A percentile compares a stretch with the other conserved stretches of the same genome.
These are phyloP conservation scores for Arabidopsis suecica DNA, from an alignment of 345 rosid genomes.

Conservation along the genomic window DNA sequence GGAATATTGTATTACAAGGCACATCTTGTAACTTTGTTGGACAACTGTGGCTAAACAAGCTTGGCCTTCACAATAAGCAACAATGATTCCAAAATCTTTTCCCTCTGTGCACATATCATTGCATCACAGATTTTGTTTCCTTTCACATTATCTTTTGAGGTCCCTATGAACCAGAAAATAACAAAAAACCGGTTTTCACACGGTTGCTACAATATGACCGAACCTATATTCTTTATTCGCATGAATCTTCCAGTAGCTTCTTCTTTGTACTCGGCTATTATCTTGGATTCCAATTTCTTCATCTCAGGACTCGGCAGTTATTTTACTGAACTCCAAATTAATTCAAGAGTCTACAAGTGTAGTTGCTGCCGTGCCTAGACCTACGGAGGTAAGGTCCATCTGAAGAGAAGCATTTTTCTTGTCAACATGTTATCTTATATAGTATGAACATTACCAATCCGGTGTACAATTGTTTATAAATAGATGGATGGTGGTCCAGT, in stretches of 20 bases:
- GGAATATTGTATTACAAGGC: slow-evolving; percentile 40
- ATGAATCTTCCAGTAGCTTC: slow-evolving; percentile 54
- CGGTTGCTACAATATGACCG: slow-evolving; percentile 57
- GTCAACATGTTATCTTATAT: not conserved
- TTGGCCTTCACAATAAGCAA: slow-evolving; percentile 47
- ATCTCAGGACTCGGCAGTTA: not conserved
- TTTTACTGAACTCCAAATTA: not conserved
- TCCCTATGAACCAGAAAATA: not conserved
- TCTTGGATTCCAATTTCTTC: not conserved
- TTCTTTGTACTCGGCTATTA: slow-evolving; percentile 41
- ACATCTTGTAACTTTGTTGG: slow-evolving; percentile 26
- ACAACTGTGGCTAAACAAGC: slow-evolving; percentile 33
- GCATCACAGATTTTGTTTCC: slow-evolving; percentile 33
- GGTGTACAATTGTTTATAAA: no score
- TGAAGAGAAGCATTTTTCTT: no score
- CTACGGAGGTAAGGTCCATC: not conserved
- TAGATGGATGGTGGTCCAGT: no score
- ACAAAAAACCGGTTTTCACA: slow-evolving; percentile 19
- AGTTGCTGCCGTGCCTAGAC: not conserved
- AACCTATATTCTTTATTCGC: slow-evolving; percentile 51
- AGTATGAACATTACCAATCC: not conserved
- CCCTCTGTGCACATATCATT: slow-evolving; percentile 29
- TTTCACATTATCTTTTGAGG: slow-evolving; percentile 13
- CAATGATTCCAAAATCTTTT: slow-evolving; percentile 42
- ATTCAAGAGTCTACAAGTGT: not conserved